Evolutionary conservation across 805 yeast species (phyloP).

Genomic region (Priceomyces carsonii): DNA sequence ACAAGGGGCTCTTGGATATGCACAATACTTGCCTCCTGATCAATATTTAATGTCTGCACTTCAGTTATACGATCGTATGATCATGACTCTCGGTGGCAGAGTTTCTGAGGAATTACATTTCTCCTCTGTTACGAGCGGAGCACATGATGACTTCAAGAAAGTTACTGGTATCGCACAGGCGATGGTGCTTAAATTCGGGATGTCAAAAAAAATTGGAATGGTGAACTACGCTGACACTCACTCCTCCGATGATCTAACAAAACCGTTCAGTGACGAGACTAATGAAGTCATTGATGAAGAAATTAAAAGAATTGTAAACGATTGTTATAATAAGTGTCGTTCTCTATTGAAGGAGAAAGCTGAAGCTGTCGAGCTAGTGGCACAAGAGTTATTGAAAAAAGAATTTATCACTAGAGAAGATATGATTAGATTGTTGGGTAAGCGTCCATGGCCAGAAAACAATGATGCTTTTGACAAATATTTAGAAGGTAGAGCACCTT

Average conservation of each 20-base stretch:
- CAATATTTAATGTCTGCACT: slow-evolving; percentile 72
- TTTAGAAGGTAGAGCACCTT: slow-evolving; percentile 48
- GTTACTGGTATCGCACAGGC: slow-evolving; percentile 91
- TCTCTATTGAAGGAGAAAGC: slow-evolving; percentile 66
- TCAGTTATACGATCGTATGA: slow-evolving; percentile 87
- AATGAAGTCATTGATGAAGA: slow-evolving; percentile 80
- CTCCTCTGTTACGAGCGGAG: slow-evolving; percentile 92
- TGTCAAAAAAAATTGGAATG: slow-evolving; percentile 86
- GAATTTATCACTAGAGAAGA: slow-evolving; percentile 94
- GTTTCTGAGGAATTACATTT: slow-evolving; percentile 95
- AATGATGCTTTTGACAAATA: slow-evolving; percentile 90
- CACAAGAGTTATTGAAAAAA: slow-evolving; percentile 79
- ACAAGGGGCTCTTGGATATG: slow-evolving; percentile 95
- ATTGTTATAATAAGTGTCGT: slow-evolving; percentile 72
- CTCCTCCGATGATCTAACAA: slow-evolving; percentile 66
- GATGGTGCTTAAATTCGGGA: slow-evolving; percentile 92
- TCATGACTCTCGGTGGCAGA: slow-evolving; percentile 97
- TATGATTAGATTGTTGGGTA: slow-evolving; percentile 85
- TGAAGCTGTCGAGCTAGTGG: slow-evolving; percentile 80
- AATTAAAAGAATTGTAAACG: slow-evolving; percentile 73
- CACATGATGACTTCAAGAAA: slow-evolving; percentile 93
- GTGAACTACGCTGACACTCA: slow-evolving; percentile 71
- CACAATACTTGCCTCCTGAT: slow-evolving; percentile 95
- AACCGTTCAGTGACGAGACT: slow-evolving; percentile 89
- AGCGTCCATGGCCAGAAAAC: slow-evolving; percentile 86